Evolutionary conservation across 257 asterid species (phyloP).

Genomic region (Ligustrum vulgare): DNA sequence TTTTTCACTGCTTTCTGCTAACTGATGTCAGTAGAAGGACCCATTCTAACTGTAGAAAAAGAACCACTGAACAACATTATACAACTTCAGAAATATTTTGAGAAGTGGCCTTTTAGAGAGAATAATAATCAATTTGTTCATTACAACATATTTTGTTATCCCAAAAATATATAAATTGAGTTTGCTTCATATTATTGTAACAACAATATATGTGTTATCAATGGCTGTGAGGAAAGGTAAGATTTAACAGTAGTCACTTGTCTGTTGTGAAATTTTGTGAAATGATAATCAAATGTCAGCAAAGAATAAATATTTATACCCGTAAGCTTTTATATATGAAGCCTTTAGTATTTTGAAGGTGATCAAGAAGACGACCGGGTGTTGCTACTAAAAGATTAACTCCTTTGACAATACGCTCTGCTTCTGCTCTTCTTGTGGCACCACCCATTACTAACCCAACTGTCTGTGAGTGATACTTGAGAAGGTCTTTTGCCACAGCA

Average conservation of each 20-base stretch:
- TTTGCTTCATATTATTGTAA: neutral
- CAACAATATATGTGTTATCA: neutral
- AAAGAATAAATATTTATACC: slow-evolving; percentile 36
- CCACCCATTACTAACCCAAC: slow-evolving; percentile 86
- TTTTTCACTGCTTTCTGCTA: neutral
- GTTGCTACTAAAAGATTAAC: slow-evolving; percentile 78
- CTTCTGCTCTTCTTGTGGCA: slow-evolving; percentile 72
- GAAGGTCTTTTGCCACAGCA: slow-evolving; percentile 83
- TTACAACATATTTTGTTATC: neutral
- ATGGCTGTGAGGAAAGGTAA: neutral
- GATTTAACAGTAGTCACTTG: neutral
- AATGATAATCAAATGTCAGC: neutral
- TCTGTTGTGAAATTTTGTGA: neutral
- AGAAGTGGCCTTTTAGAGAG: neutral
- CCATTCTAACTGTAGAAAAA: neutral
- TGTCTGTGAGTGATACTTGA: slow-evolving; percentile 90
- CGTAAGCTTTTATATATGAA: slow-evolving; percentile 75
- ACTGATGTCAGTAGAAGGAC: neutral
- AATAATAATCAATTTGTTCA: neutral
- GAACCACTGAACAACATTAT: neutral
- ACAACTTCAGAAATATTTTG: neutral
- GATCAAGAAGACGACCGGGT: slow-evolving; percentile 98
- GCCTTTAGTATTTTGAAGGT: slow-evolving; percentile 86
- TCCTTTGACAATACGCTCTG: slow-evolving; percentile 79
- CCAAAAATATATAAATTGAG: neutral